Percentiles rank a stretch among this genome's conserved stretches.
Conservation (phyloP, 331 rosid species). For the Acacia pycnantha region DNA sequence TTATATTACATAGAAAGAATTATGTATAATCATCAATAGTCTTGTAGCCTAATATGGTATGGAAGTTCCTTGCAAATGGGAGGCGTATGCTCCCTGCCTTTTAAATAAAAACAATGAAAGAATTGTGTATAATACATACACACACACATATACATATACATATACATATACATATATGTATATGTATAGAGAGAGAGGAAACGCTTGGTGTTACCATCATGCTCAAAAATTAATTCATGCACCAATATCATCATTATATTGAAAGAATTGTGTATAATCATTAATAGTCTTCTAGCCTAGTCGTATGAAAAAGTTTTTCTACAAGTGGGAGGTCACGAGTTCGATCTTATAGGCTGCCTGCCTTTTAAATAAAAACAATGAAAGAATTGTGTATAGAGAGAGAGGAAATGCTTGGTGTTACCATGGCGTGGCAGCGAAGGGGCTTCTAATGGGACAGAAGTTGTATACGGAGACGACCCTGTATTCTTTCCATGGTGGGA, state of each 20-base stretch:
- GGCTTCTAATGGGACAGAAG: conserved; percentile 28
- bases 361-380: not conserved
- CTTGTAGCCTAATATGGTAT: too few relatives aligned
- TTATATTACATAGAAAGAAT: not conserved
- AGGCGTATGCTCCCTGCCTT: not conserved
- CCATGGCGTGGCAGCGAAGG: conserved; percentile 5
- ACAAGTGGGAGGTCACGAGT: not conserved
- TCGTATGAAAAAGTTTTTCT: too few relatives aligned
- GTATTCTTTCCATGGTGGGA: conserved; percentile 14
- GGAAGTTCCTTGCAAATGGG: too few relatives aligned
- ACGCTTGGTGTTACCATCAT: not conserved
- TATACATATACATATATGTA: too few relatives aligned
- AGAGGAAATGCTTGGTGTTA: not conserved
- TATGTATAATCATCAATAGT: too few relatives aligned
- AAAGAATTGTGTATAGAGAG: not conserved
- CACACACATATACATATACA: too few relatives aligned
- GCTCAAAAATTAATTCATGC: not conserved
- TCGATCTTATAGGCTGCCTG: not conserved
- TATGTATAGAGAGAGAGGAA: not conserved
- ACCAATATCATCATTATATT: not conserved
- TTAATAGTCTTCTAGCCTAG: too few relatives aligned
- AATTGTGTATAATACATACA: not conserved
- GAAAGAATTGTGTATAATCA: too few relatives aligned
- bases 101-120: not conserved
- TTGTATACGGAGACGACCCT: not conserved